Evolutionary conservation across 495 filamentous ascomycete species (phyloP).

Genomic region (Penicillium roqueforti): DNA sequence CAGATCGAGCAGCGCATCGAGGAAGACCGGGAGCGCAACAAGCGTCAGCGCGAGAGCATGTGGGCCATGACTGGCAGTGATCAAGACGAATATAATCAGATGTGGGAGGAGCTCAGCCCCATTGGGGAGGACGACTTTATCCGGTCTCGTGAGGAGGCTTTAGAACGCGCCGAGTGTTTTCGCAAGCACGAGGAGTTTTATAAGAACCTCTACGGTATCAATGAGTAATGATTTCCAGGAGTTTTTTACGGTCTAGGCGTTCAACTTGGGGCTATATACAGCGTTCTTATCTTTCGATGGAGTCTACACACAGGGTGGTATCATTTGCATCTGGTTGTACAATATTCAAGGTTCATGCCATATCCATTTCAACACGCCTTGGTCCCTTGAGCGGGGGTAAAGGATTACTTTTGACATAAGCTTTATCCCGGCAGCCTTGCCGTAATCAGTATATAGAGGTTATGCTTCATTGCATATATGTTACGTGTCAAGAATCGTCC

Average conservation of each 20-base stretch:
- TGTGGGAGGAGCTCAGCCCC: conserved; percentile 78
- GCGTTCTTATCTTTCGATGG: neutral
- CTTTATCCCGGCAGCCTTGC: neutral
- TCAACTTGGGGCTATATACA: neutral
- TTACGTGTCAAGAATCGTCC: too few species aligned
- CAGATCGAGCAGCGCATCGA: conserved; percentile 95
- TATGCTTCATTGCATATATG: too few species aligned
- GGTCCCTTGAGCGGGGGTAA: neutral
- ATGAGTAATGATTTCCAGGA: neutral
- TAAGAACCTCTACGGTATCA: conserved; percentile 1
- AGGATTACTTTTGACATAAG: neutral
- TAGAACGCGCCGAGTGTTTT: conserved; percentile 44
- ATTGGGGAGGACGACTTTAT: conserved; percentile 79
- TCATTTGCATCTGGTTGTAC: neutral
- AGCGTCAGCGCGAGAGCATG: conserved; percentile 79
- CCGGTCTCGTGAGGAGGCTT: conserved; percentile 65
- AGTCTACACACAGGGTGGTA: neutral
- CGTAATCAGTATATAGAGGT: neutral
- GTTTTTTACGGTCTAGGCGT: neutral
- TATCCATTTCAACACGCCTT: neutral
- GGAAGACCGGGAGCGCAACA: conserved; percentile 93
- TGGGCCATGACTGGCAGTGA: conserved; percentile 71
- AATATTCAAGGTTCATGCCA: neutral
- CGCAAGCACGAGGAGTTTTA: conserved; percentile 9
- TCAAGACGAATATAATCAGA: conserved; percentile 59